These are phyloP conservation scores for Tylopilus subfusipes DNA, from an alignment of 768 basidiomycete species.

Conservation along the genomic window DNA sequence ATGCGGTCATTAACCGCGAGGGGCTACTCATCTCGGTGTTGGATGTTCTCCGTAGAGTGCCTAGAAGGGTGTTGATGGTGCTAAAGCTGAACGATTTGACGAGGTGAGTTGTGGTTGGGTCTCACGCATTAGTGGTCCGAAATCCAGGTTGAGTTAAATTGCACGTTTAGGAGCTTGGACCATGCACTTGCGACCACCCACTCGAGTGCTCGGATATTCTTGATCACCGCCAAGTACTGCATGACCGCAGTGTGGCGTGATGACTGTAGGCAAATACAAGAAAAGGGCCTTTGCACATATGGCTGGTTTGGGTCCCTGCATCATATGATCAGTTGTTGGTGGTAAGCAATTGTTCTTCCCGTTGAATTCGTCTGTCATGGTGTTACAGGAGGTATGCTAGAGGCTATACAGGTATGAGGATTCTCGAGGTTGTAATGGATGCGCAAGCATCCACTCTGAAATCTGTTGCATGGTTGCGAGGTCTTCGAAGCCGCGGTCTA, in stretches of 20 bases:
- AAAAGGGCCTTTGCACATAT: constrained; percentile 45
- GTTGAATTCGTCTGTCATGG: background rate
- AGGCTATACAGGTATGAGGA: constrained; percentile 45
- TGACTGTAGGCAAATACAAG: constrained; percentile 51
- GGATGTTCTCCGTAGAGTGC: constrained; percentile 81
- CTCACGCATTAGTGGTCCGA: background rate
- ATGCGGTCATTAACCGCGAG: constrained; percentile 78
- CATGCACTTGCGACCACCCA: constrained; percentile 84
- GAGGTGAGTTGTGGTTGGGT: constrained; percentile 39
- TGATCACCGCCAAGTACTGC: constrained; percentile 90
- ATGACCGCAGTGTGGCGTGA: constrained; percentile 74
- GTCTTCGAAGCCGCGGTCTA: constrained; percentile 55
- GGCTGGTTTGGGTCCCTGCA: constrained; percentile 46
- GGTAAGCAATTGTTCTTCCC: constrained; percentile 44
- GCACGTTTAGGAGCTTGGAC: constrained; percentile 64
- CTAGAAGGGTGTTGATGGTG: constrained; percentile 79
- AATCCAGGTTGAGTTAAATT: background rate
- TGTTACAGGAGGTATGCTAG: constrained; percentile 55
- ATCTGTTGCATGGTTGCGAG: constrained; percentile 60
- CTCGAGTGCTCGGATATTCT: constrained; percentile 82
- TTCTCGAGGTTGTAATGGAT: constrained; percentile 65
- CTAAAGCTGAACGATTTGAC: constrained; percentile 85
- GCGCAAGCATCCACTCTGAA: constrained; percentile 53
- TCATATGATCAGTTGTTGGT: constrained; percentile 65
- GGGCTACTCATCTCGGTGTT: constrained; percentile 84